Conservation (phyloP, 306 rosid genomes). For the Hylodesmum podocarpum region DNA sequence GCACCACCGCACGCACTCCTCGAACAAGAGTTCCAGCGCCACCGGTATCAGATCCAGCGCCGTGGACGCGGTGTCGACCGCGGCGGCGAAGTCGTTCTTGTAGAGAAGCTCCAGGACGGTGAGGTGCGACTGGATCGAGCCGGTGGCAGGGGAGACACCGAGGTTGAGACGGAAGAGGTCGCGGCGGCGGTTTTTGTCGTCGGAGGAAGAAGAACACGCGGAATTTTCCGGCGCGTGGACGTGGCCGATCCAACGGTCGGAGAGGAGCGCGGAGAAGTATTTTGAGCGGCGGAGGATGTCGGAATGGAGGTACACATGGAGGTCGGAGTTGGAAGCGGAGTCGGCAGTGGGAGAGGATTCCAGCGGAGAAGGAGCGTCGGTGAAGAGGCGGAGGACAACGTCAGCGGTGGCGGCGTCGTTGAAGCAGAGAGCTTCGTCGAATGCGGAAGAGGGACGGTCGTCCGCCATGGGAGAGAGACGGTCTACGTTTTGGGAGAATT, state of each 20-base stretch:
- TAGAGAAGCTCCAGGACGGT: conserved; percentile 71
- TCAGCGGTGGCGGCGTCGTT: conserved; percentile 73
- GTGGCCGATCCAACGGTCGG: conserved; percentile 72
- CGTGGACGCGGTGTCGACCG: conserved; percentile 45
- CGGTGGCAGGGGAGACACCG: conserved; percentile 43
- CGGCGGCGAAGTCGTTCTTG: conserved; percentile 46
- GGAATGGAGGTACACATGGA: conserved; percentile 68
- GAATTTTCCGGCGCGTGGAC: not conserved
- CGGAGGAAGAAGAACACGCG: not conserved
- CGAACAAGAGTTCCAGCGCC: conserved; percentile 79
- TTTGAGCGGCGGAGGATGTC: conserved; percentile 67
- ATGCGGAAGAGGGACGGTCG: not conserved
- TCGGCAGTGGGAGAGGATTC: conserved; percentile 42
- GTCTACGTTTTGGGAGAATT: not conserved
- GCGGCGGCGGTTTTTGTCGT: not conserved
- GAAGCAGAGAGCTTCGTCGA: conserved; percentile 23
- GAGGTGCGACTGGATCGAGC: conserved; percentile 51
- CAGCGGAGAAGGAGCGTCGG: conserved; percentile 38
- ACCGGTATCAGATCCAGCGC: conserved; percentile 87
- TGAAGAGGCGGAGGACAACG: conserved; percentile 64
- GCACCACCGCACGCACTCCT: conserved; percentile 73
- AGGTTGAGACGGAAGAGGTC: conserved; percentile 46
- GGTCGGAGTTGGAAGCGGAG: conserved; percentile 37
- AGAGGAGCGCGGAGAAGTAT: conserved; percentile 78
- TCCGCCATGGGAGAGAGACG: not conserved